phyloP scores from a whole-genome alignment of 306 rosid genomes.

The Pyrus bretschneideri region DNA sequence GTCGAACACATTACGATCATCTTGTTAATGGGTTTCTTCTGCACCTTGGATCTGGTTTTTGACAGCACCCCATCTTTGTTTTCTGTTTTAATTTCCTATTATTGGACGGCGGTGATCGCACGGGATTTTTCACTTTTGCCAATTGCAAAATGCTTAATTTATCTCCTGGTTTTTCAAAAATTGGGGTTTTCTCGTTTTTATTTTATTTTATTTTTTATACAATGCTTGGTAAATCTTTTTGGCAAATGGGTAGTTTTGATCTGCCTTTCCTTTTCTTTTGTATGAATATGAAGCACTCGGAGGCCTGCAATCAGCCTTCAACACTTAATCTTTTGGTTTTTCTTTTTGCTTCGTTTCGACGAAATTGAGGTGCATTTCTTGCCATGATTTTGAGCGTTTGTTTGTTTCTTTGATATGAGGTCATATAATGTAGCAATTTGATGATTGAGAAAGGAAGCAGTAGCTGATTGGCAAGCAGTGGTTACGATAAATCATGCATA shows the following conservation, averaged over 20 bases:
- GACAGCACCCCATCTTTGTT: neutral
- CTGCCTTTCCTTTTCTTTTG: neutral
- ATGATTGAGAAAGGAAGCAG: constrained; percentile 13
- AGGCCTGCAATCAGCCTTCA: neutral
- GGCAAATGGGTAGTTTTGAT: neutral
- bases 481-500: constrained; percentile 24
- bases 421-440: neutral
- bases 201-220: neutral
- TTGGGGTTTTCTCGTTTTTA: neutral
- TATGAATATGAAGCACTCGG: neutral
- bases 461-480: constrained; percentile 34
- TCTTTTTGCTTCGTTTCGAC: constrained; percentile 1
- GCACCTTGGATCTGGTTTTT: constrained; percentile 18
- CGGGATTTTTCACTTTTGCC: neutral
- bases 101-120: neutral
- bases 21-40: neutral
- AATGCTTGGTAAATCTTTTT: neutral
- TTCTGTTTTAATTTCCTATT: neutral
- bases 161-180: neutral
- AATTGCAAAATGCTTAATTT: neutral
- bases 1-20: neutral
- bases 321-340: neutral
- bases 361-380: neutral
- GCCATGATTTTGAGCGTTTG: neutral
- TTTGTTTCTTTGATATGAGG: neutral